Conservation (phyloP, 176 grass and related monocot species). For the Carex parvula region DNA sequence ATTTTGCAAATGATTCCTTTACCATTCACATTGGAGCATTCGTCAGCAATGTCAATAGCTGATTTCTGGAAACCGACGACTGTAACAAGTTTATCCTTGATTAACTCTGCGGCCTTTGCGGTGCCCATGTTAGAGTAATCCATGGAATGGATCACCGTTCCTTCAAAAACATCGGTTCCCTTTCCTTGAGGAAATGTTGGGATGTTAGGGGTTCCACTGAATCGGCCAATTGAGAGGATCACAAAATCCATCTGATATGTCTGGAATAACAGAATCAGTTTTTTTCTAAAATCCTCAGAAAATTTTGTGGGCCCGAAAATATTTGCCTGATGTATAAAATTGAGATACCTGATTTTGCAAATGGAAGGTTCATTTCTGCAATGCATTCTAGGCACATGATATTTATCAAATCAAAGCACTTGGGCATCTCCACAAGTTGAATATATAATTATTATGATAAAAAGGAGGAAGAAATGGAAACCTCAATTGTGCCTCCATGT, state of each 20-base stretch:
- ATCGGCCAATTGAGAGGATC: constrained; percentile 69
- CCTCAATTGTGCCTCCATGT: constrained; percentile 22
- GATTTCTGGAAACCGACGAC: constrained; percentile 41
- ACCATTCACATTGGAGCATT: constrained; percentile 38
- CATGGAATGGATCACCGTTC: constrained; percentile 62
- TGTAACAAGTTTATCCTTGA: constrained; percentile 28
- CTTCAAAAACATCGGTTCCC: constrained; percentile 50
- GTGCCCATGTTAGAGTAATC: constrained; percentile 35
- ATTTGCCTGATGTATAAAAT: not conserved
- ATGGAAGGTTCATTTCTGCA: not conserved
- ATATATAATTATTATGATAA: not conserved
- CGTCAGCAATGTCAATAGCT: constrained; percentile 36
- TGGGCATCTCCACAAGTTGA: not conserved
- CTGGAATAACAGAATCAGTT: constrained; percentile 12
- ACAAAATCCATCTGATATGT: constrained; percentile 59
- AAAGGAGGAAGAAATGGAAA: not conserved
- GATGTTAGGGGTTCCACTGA: constrained; percentile 66
- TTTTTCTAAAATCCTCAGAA: not conserved
- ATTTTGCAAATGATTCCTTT: not conserved
- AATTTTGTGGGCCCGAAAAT: not conserved
- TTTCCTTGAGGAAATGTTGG: constrained; percentile 37
- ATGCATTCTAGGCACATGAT: not conserved
- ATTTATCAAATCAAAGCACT: not conserved
- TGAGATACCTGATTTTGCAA: not conserved
- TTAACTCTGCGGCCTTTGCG: not conserved